Evolutionary conservation across 2,329 filamentous ascomycete genomes (phyloP).

Genomic region (Arthrobotrys entomopaga): DNA sequence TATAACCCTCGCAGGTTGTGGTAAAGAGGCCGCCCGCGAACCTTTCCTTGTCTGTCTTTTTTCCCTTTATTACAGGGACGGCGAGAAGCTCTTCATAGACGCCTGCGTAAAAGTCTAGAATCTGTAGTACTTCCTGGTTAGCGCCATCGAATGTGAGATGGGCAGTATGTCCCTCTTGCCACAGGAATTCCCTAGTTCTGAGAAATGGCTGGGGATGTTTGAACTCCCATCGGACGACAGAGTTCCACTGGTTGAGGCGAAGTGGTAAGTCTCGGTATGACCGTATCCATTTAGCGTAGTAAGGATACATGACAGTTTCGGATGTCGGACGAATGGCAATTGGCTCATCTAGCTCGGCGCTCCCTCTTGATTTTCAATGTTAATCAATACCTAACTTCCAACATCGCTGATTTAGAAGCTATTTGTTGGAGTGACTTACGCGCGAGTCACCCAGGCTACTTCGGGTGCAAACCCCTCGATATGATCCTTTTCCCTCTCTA

Average conservation of each 20-base stretch:
- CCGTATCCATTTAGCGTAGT: constrained; percentile 97
- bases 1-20: constrained; percentile 95
- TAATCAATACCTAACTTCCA: constrained; percentile 10
- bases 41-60: constrained; percentile 97
- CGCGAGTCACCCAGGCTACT: constrained; percentile 87
- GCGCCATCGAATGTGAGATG: constrained; percentile 86
- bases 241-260: constrained; percentile 98
- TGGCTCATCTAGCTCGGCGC: constrained; percentile 87
- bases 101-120: constrained; percentile 89
- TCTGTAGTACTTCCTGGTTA: constrained; percentile 86
- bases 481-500: constrained; percentile 89
- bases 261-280: constrained; percentile 94
- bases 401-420: not conserved
- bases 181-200: constrained; percentile 91
- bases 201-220: constrained; percentile 90
- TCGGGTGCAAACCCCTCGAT: constrained; percentile 98
- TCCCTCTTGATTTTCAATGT: constrained; percentile 70
- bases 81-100: constrained; percentile 95
- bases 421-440: constrained; percentile 65
- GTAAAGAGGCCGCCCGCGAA: constrained; percentile 97
- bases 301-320: constrained; percentile 90
- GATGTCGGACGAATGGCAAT: constrained; percentile 76
- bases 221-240: constrained; percentile 93
- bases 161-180: constrained; percentile 96
- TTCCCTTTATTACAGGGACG: constrained; percentile 90